Conservation (phyloP, 192 early-diverging fungal species). For the Coemansia asiatica region DNA sequence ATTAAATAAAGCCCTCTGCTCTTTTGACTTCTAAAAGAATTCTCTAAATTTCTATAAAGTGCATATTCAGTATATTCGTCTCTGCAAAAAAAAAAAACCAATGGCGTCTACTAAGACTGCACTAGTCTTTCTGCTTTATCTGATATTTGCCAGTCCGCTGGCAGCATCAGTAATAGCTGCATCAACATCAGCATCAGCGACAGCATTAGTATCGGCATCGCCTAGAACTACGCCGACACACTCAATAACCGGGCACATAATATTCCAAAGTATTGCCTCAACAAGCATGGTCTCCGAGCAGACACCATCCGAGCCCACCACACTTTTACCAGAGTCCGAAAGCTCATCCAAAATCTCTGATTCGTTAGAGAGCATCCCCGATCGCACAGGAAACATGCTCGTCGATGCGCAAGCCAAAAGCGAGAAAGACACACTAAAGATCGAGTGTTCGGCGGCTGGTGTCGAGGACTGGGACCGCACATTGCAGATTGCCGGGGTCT, state of each 20-base stretch:
- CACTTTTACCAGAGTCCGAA: background rate
- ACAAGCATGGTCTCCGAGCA: background rate
- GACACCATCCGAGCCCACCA: background rate
- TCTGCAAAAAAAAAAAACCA: no score
- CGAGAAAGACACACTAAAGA: background rate
- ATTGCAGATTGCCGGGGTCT: conserved; percentile 58
- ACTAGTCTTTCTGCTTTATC: no score
- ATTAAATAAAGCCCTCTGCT: no score
- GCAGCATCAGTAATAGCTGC: no score
- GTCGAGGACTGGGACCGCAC: conserved; percentile 47
- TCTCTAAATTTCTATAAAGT: no score
- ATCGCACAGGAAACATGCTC: background rate
- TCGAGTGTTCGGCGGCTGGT: conserved; percentile 32
- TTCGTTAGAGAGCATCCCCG: background rate
- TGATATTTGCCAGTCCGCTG: no score
- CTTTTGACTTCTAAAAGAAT: no score
- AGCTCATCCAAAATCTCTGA: no score
- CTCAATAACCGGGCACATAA: conserved; percentile 35
- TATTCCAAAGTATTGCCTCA: conserved; percentile 26
- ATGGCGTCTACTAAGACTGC: no score
- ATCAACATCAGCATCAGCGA: no score
- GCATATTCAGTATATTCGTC: no score
- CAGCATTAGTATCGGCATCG: background rate
- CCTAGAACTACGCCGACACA: conserved; percentile 3
- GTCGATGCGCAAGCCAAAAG: background rate